Conservation (phyloP, 176 grass and related monocot genomes). For the Poa pratensis region DNA sequence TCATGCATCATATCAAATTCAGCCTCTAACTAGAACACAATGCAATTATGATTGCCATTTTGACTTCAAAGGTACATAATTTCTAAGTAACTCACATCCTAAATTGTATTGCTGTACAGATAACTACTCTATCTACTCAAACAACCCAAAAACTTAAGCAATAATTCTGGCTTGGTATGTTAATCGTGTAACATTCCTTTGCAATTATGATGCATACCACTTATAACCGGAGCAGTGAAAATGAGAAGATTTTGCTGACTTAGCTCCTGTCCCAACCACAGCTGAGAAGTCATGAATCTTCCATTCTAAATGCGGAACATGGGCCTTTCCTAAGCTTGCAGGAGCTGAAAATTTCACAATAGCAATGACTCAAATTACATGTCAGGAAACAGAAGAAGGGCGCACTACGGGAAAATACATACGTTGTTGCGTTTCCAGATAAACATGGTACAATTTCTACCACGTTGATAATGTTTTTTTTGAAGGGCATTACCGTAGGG, state of each 20-base stretch:
- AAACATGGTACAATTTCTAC: slow-evolving; percentile 2
- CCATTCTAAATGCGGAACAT: slow-evolving; percentile 36
- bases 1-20: slow-evolving; percentile 4
- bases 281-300: slow-evolving; percentile 44
- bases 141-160: not conserved
- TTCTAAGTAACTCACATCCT: not conserved
- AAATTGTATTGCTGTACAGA: slow-evolving; percentile 10
- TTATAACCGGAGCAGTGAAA: slow-evolving; percentile 31
- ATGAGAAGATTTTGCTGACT: not conserved
- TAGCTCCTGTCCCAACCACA: slow-evolving; percentile 27
- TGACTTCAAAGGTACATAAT: not conserved
- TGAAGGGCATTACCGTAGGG: no score
- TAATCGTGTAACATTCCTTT: not conserved
- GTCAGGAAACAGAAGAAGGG: not conserved
- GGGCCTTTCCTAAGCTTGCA: not conserved
- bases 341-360: slow-evolving; percentile 29
- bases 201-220: slow-evolving; percentile 20
- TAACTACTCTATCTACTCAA: not conserved
- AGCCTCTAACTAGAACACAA: not conserved
- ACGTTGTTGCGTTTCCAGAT: not conserved
- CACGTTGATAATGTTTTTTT: not conserved
- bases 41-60: not conserved
- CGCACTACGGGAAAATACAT: not conserved
- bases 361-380: slow-evolving; percentile 13
- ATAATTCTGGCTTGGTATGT: not conserved